Evolutionary conservation across 1,139 yeast genomes (phyloP).

Genomic region (Lodderomyces jiufengensis): DNA sequence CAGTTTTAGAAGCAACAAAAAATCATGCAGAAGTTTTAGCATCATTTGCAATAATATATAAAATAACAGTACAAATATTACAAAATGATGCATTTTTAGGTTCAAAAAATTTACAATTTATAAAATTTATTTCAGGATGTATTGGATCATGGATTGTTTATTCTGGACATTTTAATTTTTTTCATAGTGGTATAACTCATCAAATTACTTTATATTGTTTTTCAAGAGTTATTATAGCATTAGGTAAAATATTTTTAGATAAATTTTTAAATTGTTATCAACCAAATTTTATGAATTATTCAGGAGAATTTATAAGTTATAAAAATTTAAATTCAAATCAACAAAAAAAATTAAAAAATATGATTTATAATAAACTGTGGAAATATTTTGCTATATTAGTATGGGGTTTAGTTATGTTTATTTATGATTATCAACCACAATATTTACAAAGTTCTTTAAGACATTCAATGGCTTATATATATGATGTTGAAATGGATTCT

Average conservation of each 20-base stretch:
- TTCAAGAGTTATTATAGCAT: slow-evolving; percentile 53
- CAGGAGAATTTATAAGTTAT: slow-evolving; percentile 23
- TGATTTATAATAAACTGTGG: slow-evolving; percentile 52
- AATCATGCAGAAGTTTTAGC: slow-evolving; percentile 70
- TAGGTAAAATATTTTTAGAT: slow-evolving; percentile 46
- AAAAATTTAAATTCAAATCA: slow-evolving; percentile 29
- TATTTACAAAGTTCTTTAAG: slow-evolving; percentile 65
- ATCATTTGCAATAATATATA: slow-evolving; percentile 61
- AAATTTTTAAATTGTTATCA: slow-evolving; percentile 33
- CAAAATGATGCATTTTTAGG: slow-evolving; percentile 36
- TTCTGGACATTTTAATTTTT: slow-evolving; percentile 50
- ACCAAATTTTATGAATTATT: slow-evolving; percentile 27
- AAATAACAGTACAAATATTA: slow-evolving; percentile 32
- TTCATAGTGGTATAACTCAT: slow-evolving; percentile 50
- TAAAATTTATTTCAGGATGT: slow-evolving; percentile 60
- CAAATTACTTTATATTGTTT: slow-evolving; percentile 63
- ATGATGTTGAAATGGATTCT: slow-evolving; percentile 49
- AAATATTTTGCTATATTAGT: slow-evolving; percentile 61
- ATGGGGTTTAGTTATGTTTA: slow-evolving; percentile 76
- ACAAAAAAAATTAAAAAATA: slow-evolving; percentile 31
- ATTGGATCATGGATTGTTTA: slow-evolving; percentile 65
- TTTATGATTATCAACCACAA: slow-evolving; percentile 62
- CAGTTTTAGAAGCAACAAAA: slow-evolving; percentile 54
- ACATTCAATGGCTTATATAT: slow-evolving; percentile 69
- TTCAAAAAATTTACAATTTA: slow-evolving; percentile 22